Base-by-base conservation (phyloP, 345 rosid species). In the Aquilaria yunnanensis region DNA sequence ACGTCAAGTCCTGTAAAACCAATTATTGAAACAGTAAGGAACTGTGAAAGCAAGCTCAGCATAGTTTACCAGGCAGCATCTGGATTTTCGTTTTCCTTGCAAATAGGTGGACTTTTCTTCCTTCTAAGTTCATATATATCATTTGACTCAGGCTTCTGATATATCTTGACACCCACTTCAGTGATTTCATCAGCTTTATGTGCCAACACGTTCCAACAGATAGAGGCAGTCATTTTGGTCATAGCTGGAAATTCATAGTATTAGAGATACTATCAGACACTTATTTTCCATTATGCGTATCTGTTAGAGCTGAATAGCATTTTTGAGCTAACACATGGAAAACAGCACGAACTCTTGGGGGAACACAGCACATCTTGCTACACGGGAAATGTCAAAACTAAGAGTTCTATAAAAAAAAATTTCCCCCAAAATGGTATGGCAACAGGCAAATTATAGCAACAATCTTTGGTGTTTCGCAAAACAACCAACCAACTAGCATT, bases 181-280 rank as follows among this genome's bases (percentile, higher is more conserved):
- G 94, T 85, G 43, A 77, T 81, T 54, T 93, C 98, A 54, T 93
- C 98, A 62, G 90, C 83, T 84, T 83, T 93, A 72, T 90, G 96
- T 37, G 96, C 97, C 71, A 90, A 78, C 62, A 93, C 81, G 65
- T 93, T 93, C 97, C 98, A 93, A 74, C 97, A 87, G 75, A 90
- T 73, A 46, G 97, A 87, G 49, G 98, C 88, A 29, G 83, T 83
- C 74, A 93, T 78, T 34, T 76, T 54, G 59, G 75, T 79, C 98
- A 90, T 81, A 61, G 87, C 98, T 92, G 91, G 32, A 76, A 72
- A 72, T 32, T 53, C 66, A 67, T 70, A 65, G 37, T 37, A 3
- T 37, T 31, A 63, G 16, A 49, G 6, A 11, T 11, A 11, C 37
- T 33, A 47, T n/a, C 6, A 57, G 56, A 11, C 16, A 4, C 11